phyloP scores from a whole-genome alignment of 306 rosid genomes.

The Fagus sylvatica region DNA sequence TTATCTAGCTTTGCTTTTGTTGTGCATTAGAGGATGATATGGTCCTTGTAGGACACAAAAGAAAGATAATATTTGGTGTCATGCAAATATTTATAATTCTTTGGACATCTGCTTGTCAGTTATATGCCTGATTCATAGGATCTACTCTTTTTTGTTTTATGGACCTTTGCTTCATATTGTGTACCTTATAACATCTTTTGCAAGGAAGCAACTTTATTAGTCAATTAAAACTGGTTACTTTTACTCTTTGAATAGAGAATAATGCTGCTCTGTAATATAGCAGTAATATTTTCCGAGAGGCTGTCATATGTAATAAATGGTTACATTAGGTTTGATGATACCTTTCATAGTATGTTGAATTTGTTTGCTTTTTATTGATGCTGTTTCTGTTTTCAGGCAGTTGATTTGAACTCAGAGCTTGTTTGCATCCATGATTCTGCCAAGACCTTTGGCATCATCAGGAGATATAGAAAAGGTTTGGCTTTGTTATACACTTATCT shows the following conservation, averaged over 20 bases:
- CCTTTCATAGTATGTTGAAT: background rate
- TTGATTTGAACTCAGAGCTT: constrained; percentile 74
- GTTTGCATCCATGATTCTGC: constrained; percentile 98
- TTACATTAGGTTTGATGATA: background rate
- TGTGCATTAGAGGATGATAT: background rate
- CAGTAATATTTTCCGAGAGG: too few species aligned
- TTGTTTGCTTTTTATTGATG: constrained; percentile 16
- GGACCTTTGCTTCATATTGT: background rate
- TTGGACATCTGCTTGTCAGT: background rate
- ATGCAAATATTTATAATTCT: background rate
- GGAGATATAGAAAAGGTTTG: constrained; percentile 72
- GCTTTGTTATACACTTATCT: constrained; percentile 12
- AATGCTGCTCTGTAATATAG: too few species aligned
- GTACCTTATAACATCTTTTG: too few species aligned
- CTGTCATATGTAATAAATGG: background rate
- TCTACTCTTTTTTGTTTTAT: background rate
- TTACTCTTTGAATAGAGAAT: too few species aligned
- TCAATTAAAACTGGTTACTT: too few species aligned
- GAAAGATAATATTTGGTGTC: background rate
- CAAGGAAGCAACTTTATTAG: too few species aligned
- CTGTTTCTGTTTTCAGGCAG: constrained; percentile 56
- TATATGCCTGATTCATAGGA: background rate
- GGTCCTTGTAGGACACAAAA: background rate
- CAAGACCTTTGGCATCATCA: constrained; percentile 68
- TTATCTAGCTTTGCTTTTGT: background rate